phyloP scores from a whole-genome alignment of 805 yeast genomes.

The Candida sanyiensis region DNA sequence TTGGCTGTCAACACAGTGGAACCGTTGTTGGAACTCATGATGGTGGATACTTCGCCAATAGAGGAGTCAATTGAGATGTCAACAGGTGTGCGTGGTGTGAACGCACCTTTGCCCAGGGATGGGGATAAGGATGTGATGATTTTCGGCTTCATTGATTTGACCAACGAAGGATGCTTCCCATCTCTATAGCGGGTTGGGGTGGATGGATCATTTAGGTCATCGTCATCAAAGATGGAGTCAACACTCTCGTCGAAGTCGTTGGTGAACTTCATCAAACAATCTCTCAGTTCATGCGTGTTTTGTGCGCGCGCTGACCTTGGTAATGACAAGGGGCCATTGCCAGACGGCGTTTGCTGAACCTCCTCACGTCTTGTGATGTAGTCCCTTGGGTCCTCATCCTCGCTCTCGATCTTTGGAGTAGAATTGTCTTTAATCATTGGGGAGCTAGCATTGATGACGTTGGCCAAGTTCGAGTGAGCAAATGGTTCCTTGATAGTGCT shows the following conservation, averaged over 20 bases:
- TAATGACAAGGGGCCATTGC: slow-evolving; percentile 9
- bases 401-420: slow-evolving; percentile 19
- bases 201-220: slow-evolving; percentile 31
- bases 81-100: slow-evolving; percentile 29
- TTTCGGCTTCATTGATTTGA: slow-evolving; percentile 15
- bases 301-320: slow-evolving; percentile 27
- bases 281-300: slow-evolving; percentile 36
- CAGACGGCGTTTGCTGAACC: slow-evolving; percentile 20
- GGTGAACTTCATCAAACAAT: slow-evolving; percentile 34
- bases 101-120: slow-evolving; percentile 18
- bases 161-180: slow-evolving; percentile 14
- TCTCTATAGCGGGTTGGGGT: slow-evolving; percentile 37
- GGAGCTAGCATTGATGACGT: slow-evolving; percentile 27
- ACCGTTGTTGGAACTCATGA: slow-evolving; percentile 20
- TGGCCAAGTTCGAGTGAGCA: slow-evolving; percentile 25
- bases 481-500: slow-evolving; percentile 15
- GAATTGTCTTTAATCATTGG: slow-evolving; percentile 26
- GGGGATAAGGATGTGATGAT: slow-evolving; percentile 13
- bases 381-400: slow-evolving; percentile 11
- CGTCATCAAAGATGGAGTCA: slow-evolving; percentile 24
- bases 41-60: slow-evolving; percentile 16
- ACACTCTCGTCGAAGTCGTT: slow-evolving; percentile 37
- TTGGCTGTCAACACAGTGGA: slow-evolving; percentile 23
- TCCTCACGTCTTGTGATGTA: background rate
- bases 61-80: slow-evolving; percentile 18